These are phyloP conservation scores for Malassezia japonica DNA, from an alignment of 1,284 basidiomycete species.

Conservation along the genomic window DNA sequence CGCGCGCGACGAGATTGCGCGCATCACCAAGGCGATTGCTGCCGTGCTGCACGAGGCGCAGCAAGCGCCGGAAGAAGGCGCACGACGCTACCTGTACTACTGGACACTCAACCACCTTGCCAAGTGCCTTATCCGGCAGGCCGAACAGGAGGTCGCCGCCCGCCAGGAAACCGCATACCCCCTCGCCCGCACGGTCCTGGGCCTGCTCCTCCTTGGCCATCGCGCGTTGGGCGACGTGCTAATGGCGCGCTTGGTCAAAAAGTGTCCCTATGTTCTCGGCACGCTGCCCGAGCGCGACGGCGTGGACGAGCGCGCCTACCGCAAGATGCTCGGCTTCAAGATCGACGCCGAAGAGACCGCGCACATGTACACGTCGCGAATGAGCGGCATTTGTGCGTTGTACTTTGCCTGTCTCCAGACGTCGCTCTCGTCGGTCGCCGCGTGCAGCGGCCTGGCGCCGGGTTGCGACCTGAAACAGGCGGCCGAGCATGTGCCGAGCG, in stretches of 20 bases:
- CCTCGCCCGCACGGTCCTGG: slow-evolving; percentile 65
- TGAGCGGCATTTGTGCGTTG: slow-evolving; percentile 72
- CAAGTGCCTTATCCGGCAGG: slow-evolving; percentile 81
- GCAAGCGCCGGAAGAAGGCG: slow-evolving; percentile 41
- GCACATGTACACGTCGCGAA: slow-evolving; percentile 63
- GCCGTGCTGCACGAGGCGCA: slow-evolving; percentile 51
- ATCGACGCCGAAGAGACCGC: slow-evolving; percentile 50
- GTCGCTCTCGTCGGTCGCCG: slow-evolving; percentile 11
- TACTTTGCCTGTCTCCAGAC: slow-evolving; percentile 68
- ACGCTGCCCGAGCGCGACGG: slow-evolving; percentile 46
- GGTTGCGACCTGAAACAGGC: background rate
- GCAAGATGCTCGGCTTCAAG: slow-evolving; percentile 63
- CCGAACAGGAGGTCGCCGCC: slow-evolving; percentile 84
- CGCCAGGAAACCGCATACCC: slow-evolving; percentile 76
- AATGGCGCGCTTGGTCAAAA: slow-evolving; percentile 74
- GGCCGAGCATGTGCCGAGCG: slow-evolving; percentile 17
- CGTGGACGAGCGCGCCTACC: slow-evolving; percentile 54
- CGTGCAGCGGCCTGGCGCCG: slow-evolving; percentile 17
- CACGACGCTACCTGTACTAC: slow-evolving; percentile 53
- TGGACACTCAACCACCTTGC: slow-evolving; percentile 75
- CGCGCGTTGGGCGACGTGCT: slow-evolving; percentile 63
- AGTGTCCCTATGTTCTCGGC: slow-evolving; percentile 56
- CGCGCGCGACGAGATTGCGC: slow-evolving; percentile 60
- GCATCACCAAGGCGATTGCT: slow-evolving; percentile 61
- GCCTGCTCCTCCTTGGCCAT: slow-evolving; percentile 57